Base-by-base conservation (phyloP, 2,329 filamentous ascomycete species). In the Penicillium hordei region DNA sequence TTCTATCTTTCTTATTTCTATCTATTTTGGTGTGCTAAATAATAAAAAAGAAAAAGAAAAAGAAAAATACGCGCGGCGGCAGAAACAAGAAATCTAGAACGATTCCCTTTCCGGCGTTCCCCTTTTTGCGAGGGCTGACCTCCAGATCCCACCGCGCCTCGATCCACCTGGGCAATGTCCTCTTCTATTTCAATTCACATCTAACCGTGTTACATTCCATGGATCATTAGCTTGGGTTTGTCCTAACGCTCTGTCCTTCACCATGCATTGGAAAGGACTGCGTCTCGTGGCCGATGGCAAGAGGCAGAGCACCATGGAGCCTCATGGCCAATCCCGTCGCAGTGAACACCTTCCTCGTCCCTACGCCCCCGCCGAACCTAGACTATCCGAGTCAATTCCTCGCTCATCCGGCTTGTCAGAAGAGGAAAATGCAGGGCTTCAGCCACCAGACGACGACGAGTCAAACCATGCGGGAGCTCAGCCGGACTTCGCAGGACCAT, bases 221-320 rank as follows among this genome's bases (percentile, higher is more conserved):
- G 53, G 52, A 52, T 52, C 17, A 48, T 36, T 55, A 43, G 34
- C 29, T 40, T 39, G 36, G 39, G 34, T 51, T n/a, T 39, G 19
- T 45, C 23, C 27, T 54, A 17, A 34, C 46, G 49, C 55, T 56
- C 40, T 52, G 62, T 62, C 52, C 60, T 55, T 66, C 63, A 64
- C 63, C 64, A 76, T 76, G 74, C 71, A 75, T 73, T 75, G 74
- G 72, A 75, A 74, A 70, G 71, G 70, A 50, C 65, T 75, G 54
- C 70, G 74, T 54, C 66, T 76, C 39, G 68, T 69, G 60, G 63
- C 71, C 55, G 71, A 76, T 61, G 64, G 63, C 60, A 76, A 75
- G 62, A 65, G 70, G 64, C 72, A 70, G 48, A 73, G 68, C 59
- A 60, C 68, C 49, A 59, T 70, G 34, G 70, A 74, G 51, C 60